Conservation (phyloP, 2,329 filamentous ascomycete species). For the Xylaria arbuscula region DNA sequence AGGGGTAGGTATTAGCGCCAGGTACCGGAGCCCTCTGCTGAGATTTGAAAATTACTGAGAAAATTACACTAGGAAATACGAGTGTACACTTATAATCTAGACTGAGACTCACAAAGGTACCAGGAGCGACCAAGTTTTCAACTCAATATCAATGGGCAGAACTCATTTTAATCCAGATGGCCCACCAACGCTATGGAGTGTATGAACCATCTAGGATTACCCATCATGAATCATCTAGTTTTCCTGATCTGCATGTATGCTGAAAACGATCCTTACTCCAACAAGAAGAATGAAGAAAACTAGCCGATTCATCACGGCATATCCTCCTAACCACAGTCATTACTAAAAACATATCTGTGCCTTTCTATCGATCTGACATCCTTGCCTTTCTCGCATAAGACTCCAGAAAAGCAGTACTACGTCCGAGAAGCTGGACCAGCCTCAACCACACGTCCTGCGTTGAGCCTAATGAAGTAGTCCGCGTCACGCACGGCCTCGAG, state of each 20-base stretch:
- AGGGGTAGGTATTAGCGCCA: too few relatives aligned
- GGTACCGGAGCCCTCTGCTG: too few relatives aligned
- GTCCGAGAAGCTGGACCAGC: slow-evolving; percentile 54
- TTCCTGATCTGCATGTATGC: background rate
- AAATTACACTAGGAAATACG: too few relatives aligned
- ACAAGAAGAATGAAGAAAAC: background rate
- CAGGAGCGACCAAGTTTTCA: background rate
- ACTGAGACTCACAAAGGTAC: too few relatives aligned
- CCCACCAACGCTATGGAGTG: background rate
- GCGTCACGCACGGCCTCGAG: slow-evolving; percentile 71
- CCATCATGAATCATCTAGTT: background rate
- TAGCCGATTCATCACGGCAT: background rate
- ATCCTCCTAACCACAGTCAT: background rate
- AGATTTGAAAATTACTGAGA: too few relatives aligned
- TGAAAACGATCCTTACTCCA: background rate
- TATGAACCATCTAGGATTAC: background rate
- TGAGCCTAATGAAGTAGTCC: slow-evolving; percentile 65
- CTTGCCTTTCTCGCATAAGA: background rate
- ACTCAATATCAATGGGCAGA: background rate
- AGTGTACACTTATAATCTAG: too few relatives aligned
- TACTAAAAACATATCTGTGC: background rate
- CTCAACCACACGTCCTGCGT: slow-evolving; percentile 62
- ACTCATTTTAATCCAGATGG: too few relatives aligned
- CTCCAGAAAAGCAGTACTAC: slow-evolving; percentile 5
- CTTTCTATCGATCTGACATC: too few relatives aligned